Base-by-base conservation (phyloP, 352 stramenopile species). In the Phytophthora foliorum region DNA sequence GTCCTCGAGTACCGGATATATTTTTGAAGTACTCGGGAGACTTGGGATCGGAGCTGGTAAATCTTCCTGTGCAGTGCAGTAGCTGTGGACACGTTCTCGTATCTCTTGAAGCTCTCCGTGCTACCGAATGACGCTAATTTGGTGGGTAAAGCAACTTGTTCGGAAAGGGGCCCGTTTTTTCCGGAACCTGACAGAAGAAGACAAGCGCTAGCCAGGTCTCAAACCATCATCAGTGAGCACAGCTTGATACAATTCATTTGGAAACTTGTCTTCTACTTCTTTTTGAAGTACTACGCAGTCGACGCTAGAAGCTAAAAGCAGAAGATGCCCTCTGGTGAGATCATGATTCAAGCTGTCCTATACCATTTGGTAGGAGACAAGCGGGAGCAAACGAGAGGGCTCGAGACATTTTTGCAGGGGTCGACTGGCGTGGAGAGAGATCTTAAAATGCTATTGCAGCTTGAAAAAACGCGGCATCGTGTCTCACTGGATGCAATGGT, bases 401-500 rank as follows among this genome's bases (percentile, higher is more conserved):
- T 54, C 11, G 24, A 62, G 32, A 24, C n/a, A 24, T 56, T 68
- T 34, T 44, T 62, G 1, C 22, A 57, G 24, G n/a, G 9, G 7
- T 42, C 53, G 19, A 38, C 10, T 36, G 21, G 44, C 17, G 29
- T 69, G 21, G 34, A 59, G 21, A 31, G 44, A 24, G 21, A 46
- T 10, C 32, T 69, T 19, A 27, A 53, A 14, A 31, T 6, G 6
- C 11, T 69, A 11, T 31, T 69, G 24, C 3, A 5, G 13, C 17
- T 57, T 7, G 42, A 63, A 14, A 1, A 27, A 7, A 17, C 17
- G 4, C 59, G 45, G 24, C 22, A 27, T 27, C 36, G 48, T 38
- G 27, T 60, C 25, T 46, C 49, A 27, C 27, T 39, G 34, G n/a
- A 67, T 13, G 21, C 21, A 14, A 54, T 64, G 27, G 45, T 59